Conservation (phyloP, 768 basidiomycete genomes). For the Auricularia heimuer region DNA sequence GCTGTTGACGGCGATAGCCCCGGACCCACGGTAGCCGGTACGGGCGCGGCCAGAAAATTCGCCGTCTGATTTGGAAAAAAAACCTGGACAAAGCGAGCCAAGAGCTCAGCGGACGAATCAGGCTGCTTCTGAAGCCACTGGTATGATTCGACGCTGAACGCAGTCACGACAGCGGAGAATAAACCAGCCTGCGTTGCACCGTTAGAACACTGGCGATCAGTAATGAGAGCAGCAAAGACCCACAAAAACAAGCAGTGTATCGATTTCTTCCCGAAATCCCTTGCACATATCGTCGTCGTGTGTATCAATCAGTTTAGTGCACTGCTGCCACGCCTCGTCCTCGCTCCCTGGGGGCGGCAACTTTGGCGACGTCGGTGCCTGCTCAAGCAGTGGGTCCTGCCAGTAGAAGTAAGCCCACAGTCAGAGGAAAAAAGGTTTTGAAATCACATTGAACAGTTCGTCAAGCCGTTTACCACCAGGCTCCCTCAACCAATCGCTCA, state of each 20-base stretch:
- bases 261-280: not conserved
- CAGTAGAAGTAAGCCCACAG: no score
- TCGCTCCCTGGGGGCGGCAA: no score
- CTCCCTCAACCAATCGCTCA: no score
- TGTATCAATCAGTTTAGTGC: not conserved
- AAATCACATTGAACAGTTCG: no score
- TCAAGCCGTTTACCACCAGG: no score
- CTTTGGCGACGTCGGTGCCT: no score
- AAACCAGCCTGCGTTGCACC: constrained; percentile 14
- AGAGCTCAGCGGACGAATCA: constrained; percentile 2
- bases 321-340: not conserved
- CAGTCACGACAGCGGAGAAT: constrained; percentile 17
- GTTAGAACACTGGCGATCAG: not conserved
- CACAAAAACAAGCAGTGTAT: constrained; percentile 4
- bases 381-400: no score
- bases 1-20: not conserved
- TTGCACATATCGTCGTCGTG: not conserved
- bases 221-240: not conserved
- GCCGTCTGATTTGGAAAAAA: no score
- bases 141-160: constrained; percentile 16
- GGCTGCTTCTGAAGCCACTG: constrained; percentile 9
- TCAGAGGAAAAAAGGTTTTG: no score
- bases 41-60: not conserved
- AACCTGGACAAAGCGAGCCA: constrained; percentile 5
- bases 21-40: not conserved